Base-by-base conservation (phyloP, 2,329 filamentous ascomycete species). In the Teratosphaeria destructans region DNA sequence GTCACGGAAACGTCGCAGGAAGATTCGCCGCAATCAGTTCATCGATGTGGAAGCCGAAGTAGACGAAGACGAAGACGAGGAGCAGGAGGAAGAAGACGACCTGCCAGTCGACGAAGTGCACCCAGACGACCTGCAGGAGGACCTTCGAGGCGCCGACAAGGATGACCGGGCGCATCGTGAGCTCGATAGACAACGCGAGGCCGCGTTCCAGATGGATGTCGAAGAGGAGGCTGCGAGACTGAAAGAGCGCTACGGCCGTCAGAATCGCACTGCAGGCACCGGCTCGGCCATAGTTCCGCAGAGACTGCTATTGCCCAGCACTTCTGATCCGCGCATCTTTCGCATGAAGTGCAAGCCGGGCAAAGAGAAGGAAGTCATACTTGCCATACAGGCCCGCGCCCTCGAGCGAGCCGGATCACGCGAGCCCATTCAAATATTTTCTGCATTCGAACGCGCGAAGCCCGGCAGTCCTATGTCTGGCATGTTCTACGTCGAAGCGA, bases 1-100 rank as follows among this genome's bases (percentile, higher is more conserved):
- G 59, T 84, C 87, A 68, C 84, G 88, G 68, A 97, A 97, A 75
- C 88, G 92, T 60, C 77, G 81, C 70, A 39, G 26, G 34, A 87
- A 86, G 73, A 85, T 84, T 72, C 82, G 83, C 64, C 85, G 90
- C 64, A 89, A 90, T 67, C 86, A 88, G 70, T 96, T 96, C 84
- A 86, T 99, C 77, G 94, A 99, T 85, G 90, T 93, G 70, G 94
- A 99, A 80, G 94, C 94, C 73, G 94, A 96, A 77, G 94, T 99
- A 67, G 94, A 97, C 71, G 94, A 89, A 61, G 86, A 95, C 64
- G 91, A 95, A 68, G 91, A 96, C 67, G 89, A 90, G 66, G 87
- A 83, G 65, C 89, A 89, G 62, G 90, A 95, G 64, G 90, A 95
- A 57, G 93, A 96, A 67, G 90, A 95, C 67, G 91, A 95, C 58